Percentiles rank a stretch among this genome's conserved stretches.
These are phyloP conservation scores for Podospora sp. DNA, from an alignment of 495 filamentous ascomycete species.

Conservation along the genomic window DNA sequence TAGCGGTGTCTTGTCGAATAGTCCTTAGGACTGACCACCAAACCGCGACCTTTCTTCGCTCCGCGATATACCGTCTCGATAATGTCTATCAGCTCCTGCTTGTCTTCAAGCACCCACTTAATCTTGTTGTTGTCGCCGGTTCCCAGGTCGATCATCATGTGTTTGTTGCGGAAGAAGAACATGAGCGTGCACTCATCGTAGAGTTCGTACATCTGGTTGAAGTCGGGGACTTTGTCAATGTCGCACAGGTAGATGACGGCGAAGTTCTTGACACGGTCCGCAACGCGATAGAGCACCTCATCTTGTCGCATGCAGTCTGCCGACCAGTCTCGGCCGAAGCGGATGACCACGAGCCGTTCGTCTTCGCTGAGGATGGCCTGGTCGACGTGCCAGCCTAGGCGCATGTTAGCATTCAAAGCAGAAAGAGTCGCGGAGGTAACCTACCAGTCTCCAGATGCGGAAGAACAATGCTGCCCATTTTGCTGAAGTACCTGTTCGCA, in stretches of 20 bases:
- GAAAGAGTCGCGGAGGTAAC: background rate
- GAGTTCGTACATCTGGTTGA: slow-evolving; percentile 91
- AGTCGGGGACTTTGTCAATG: slow-evolving; percentile 92
- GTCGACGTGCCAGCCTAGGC: slow-evolving; percentile 82
- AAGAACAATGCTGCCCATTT: slow-evolving; percentile 89
- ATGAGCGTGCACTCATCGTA: slow-evolving; percentile 74
- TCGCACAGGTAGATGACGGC: slow-evolving; percentile 97
- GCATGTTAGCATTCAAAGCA: background rate
- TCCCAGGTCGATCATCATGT: slow-evolving; percentile 98
- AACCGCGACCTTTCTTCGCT: slow-evolving; percentile 92
- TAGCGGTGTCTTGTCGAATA: slow-evolving; percentile 86
- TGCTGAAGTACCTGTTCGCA: background rate
- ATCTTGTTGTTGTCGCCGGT: slow-evolving; percentile 97
- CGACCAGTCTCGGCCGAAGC: slow-evolving; percentile 82
- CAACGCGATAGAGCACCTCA: slow-evolving; percentile 90
- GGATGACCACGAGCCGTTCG: slow-evolving; percentile 93
- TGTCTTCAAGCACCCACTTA: slow-evolving; percentile 97
- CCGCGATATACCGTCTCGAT: slow-evolving; percentile 97
- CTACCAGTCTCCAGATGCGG: slow-evolving; percentile 79
- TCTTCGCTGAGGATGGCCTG: slow-evolving; percentile 69
- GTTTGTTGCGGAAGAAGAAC: slow-evolving; percentile 94
- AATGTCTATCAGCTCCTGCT: slow-evolving; percentile 98
- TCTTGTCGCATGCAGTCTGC: slow-evolving; percentile 88
- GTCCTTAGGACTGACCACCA: slow-evolving; percentile 96
- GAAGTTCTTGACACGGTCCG: slow-evolving; percentile 84